Evolutionary conservation across 2,329 filamentous ascomycete genomes (phyloP), one percentile per base, ranked within the genome.

Genomic region (Fusarium penzigii): DNA sequence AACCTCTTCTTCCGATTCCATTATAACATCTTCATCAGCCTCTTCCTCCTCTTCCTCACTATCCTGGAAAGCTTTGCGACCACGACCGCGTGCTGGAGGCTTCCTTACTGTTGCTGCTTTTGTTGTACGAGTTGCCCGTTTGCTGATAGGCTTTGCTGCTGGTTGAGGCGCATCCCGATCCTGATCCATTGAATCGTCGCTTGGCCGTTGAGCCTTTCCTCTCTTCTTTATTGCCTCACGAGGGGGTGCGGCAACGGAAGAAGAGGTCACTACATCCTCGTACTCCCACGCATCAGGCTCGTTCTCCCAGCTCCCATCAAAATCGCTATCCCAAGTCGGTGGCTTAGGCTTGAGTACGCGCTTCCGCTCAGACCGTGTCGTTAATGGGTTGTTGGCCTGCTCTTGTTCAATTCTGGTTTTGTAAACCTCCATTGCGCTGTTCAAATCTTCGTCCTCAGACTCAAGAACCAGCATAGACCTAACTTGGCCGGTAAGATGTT

Each of bases 251-350:
- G 53, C 57, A 10, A 43, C 51, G 2, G 55, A 46, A 1, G 38
- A 44, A 17, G 52, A 42, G 1, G 41, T 20, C 11, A 40, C 49
- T 1, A 38, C 44, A 29, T 62, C 66, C n/a, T 72, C 70, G 32
- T 70, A 74, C 16, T 58, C 64, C 71, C 71, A 75, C 17, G 73
- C 89, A 8, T 83, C 86, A 0, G 89, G 84, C 52, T 91, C 85
- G 44, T 94, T 88, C 54, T 88, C 88, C 92, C 93, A 97, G 46
- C 81, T 80, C 0, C 92, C 94, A 45, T 96, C 88, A 25, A 92
- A 75, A 59, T 97, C 93, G n/a, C 85, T 90, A 66, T 97, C 91
- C 92, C 92, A 97, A 3, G 78, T 79, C 11, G 84, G 81, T 2
- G 93, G 93, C 68, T 86, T 90, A 1, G 90, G 86, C 67, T 89